Percentiles rank a stretch among this genome's conserved stretches.
Conservation (phyloP, 306 rosid genomes). For the Argentina anserina region DNA sequence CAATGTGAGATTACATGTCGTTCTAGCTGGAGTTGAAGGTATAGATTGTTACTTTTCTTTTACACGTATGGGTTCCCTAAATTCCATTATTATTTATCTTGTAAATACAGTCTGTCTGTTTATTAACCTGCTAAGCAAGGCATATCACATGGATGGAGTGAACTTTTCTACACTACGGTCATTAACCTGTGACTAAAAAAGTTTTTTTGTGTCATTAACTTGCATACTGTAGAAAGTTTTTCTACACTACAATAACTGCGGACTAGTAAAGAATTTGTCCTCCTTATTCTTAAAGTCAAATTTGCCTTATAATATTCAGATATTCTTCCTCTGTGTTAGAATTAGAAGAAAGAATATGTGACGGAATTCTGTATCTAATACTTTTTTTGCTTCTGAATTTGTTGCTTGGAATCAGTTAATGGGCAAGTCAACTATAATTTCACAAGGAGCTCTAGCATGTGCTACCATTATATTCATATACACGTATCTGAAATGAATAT, state of each 20-base stretch:
- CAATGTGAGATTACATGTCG: slow-evolving; percentile 1
- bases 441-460: background rate
- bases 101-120: background rate
- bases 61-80: background rate
- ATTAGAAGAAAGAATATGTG: background rate
- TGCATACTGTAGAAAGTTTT: too few relatives aligned
- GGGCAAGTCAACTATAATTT: too few relatives aligned
- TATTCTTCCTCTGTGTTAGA: background rate
- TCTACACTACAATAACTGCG: too few relatives aligned
- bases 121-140: background rate
- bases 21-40: background rate
- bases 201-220: too few relatives aligned
- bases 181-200: too few relatives aligned
- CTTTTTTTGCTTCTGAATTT: background rate
- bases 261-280: too few relatives aligned
- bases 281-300: background rate
- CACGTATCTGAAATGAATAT: slow-evolving; percentile 9
- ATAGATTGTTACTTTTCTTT: background rate
- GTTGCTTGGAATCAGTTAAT: background rate
- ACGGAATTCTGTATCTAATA: background rate
- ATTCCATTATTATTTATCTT: background rate
- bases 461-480: slow-evolving; percentile 2
- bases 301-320: background rate
- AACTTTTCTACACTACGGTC: background rate
- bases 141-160: background rate